Evolutionary conservation across 2,329 filamentous ascomycete genomes (phyloP).

Genomic region (Cladophialophora bantiana): DNA sequence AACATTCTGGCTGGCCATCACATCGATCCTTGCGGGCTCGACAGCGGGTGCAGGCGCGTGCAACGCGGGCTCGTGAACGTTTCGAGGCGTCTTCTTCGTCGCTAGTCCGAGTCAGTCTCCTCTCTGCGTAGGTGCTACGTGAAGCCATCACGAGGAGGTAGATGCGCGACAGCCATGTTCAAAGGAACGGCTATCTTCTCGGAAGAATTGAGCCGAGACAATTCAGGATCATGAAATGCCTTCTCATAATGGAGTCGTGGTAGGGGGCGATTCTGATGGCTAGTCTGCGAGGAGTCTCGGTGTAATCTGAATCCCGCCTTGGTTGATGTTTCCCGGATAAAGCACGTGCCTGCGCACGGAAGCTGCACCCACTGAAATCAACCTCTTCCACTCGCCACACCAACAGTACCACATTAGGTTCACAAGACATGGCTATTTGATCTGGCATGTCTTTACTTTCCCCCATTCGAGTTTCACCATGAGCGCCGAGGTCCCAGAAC

Average conservation of each 20-base stretch:
- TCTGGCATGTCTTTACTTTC: not conserved
- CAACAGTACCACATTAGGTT: not conserved
- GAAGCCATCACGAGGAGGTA: slow-evolving; percentile 31
- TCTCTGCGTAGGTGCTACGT: slow-evolving; percentile 17
- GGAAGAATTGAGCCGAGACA: not conserved
- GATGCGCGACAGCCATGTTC: slow-evolving; percentile 26
- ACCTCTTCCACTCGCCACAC: not conserved
- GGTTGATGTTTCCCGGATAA: not conserved
- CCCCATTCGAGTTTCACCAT: not conserved
- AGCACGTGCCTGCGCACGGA: not conserved
- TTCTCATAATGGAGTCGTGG: slow-evolving; percentile 9
- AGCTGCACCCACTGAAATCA: not conserved
- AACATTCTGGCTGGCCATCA: slow-evolving; percentile 53
- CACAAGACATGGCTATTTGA: not conserved
- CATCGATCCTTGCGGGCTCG: slow-evolving; percentile 50
- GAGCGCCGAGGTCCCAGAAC: not conserved
- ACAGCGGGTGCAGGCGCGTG: slow-evolving; percentile 55
- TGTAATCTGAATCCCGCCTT: not conserved
- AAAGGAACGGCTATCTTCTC: not conserved
- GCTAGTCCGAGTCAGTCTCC: slow-evolving; percentile 39
- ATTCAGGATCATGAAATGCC: not conserved
- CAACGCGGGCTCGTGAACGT: slow-evolving; percentile 54
- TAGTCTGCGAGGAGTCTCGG: not conserved
- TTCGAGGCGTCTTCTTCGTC: slow-evolving; percentile 50
- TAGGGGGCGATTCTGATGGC: not conserved